These are phyloP conservation scores for Polyplosphaeria fusca DNA, from an alignment of 495 filamentous ascomycete genomes.

Conservation along the genomic window DNA sequence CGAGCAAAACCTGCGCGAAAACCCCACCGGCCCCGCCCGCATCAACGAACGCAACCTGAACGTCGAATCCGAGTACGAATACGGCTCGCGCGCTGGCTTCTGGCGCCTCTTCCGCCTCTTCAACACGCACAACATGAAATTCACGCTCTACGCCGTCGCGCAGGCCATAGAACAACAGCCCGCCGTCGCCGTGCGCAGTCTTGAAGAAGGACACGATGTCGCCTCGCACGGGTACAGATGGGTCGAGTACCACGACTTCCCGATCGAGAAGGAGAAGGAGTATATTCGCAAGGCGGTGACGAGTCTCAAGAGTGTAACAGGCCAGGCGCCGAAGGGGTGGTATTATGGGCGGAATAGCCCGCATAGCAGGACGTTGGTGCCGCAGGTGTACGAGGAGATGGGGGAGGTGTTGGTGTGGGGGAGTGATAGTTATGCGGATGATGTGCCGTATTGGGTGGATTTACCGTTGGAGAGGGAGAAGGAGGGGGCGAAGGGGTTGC, in stretches of 20 bases:
- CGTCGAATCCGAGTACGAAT: constrained; percentile 45
- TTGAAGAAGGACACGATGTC: constrained; percentile 43
- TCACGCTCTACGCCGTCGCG: constrained; percentile 44
- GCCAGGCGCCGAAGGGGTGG: constrained; percentile 42
- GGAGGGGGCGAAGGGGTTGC: constrained; percentile 39
- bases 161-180: constrained; percentile 42
- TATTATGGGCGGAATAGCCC: constrained; percentile 43
- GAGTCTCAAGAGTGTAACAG: constrained; percentile 38
- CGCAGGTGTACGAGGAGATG: constrained; percentile 43
- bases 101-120: constrained; percentile 45
- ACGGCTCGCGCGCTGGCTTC: constrained; percentile 42
- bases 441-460: constrained; percentile 47
- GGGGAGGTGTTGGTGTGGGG: constrained; percentile 40
- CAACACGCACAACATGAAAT: constrained; percentile 42
- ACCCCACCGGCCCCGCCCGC: constrained; percentile 33
- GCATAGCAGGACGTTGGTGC: constrained; percentile 38
- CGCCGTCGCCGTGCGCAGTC: constrained; percentile 36
- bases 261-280: constrained; percentile 42
- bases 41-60: constrained; percentile 41
- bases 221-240: constrained; percentile 44
- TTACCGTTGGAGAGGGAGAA: constrained; percentile 41
- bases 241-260: constrained; percentile 42
- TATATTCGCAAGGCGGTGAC: constrained; percentile 43
- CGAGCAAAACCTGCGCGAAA: constrained; percentile 42
- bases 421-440: constrained; percentile 44